Evolutionary conservation across 345 rosid genomes (phyloP).

Genomic region (Pistacia integerrima): DNA sequence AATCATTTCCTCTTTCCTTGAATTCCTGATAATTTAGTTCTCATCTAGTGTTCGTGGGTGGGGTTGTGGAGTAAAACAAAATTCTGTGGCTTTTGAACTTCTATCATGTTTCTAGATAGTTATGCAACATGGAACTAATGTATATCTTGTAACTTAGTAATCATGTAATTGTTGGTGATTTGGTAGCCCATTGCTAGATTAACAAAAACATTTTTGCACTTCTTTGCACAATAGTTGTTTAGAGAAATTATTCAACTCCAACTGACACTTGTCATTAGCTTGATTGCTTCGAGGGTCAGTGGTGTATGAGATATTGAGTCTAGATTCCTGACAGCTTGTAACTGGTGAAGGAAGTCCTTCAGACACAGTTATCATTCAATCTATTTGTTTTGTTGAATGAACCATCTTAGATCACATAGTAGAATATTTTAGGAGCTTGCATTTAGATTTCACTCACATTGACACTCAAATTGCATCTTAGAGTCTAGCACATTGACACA

Average conservation of each 20-base stretch:
- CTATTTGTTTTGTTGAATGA: background rate
- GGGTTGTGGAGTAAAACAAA: background rate
- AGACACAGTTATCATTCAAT: background rate
- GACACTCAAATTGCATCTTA: background rate
- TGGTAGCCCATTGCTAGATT: background rate
- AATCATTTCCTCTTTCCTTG: constrained; percentile 18
- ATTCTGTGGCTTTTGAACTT: no score
- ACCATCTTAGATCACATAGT: background rate
- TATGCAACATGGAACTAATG: no score
- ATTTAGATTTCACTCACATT: background rate
- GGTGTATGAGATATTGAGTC: background rate
- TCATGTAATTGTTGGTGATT: background rate
- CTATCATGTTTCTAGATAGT: no score
- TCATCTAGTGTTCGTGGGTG: background rate
- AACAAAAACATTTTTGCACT: background rate
- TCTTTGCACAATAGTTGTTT: background rate
- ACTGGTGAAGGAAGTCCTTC: background rate
- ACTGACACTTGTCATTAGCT: background rate
- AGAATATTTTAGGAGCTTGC: background rate
- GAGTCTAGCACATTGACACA: background rate
- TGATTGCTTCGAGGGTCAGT: background rate
- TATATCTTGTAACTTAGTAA: background rate
- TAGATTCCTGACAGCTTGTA: background rate
- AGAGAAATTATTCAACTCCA: background rate
- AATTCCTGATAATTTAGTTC: constrained; percentile 15